Evolutionary conservation across 257 asterid species (phyloP), one percentile per base, ranked within the genome.

Genomic region (Fraxinus cuspidata): DNA sequence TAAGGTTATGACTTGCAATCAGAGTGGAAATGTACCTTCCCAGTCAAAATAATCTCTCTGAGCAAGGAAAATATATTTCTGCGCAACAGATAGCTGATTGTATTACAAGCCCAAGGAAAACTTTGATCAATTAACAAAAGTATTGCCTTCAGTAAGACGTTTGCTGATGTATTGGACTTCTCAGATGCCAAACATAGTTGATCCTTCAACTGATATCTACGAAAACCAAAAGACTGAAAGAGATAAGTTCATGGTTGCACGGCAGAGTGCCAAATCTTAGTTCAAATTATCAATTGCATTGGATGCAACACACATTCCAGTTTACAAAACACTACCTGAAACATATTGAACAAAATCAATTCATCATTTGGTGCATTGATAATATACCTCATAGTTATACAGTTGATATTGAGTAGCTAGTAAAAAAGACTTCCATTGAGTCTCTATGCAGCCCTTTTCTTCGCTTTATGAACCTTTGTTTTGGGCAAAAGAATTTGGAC

Each of bases 101-200:
- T 83, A 78, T 78, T 88, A 87, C 97, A 93, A 77, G 94, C 89
- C 99, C 99, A 96, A 38, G 98, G 98, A 78, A 92, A 94, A 83
- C 82, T 84, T 72, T 40, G 81, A 82, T 93, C 96, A 77, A 87
- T 84, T 85, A 93, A 80, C 75, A 87, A 73, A 74, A 76, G 78
- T 67, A 92, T 83, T 19, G 96, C 85, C 84, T 92, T 94, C 53
- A 96, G 79, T 80, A 93, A 88, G 80, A 90, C 81, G 27, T 67
- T 81, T 79, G 88, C 92, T 56, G 96, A 87, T 77, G 79, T 81
- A 78, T 84, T 83, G 79, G 83, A 81, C 78, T 78, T 85, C 86
- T 87, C 87, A 80, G 86, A 85, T 47, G 79, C 82, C 78, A 78
- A 69, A 83, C 92, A 85, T 49, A 87, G 83, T 74, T 88, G 94